These are phyloP conservation scores for Solanum neorickii DNA, from an alignment of 257 asterid species.

Conservation along the genomic window DNA sequence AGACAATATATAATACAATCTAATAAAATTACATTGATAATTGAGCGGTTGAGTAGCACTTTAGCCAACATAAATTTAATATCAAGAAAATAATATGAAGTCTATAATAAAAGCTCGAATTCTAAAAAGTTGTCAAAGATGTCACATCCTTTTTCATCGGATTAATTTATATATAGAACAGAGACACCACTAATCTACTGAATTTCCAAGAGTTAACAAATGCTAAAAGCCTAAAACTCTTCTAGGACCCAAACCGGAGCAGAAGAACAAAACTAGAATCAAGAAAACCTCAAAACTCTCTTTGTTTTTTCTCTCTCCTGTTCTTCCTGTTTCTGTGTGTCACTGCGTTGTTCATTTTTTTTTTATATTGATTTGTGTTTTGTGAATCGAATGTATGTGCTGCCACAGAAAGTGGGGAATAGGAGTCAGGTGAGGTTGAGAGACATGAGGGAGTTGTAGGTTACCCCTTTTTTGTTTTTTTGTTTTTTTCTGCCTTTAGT, in stretches of 20 bases:
- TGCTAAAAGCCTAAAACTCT: background rate
- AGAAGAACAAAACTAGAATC: background rate
- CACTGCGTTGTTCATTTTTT: background rate
- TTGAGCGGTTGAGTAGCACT: background rate
- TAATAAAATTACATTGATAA: background rate
- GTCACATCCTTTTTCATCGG: background rate
- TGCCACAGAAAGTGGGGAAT: background rate
- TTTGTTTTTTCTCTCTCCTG: background rate
- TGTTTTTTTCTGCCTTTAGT: background rate
- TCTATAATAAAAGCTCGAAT: background rate
- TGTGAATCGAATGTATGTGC: background rate
- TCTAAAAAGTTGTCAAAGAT: background rate
- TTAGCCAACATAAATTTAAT: background rate
- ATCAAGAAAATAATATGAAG: background rate
- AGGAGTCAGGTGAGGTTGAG: background rate
- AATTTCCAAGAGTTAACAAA: background rate
- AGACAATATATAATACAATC: background rate
- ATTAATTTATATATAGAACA: no score
- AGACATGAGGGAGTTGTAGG: background rate
- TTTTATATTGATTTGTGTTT: background rate
- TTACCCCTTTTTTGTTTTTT: background rate
- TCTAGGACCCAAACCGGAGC: background rate
- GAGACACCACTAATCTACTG: background rate
- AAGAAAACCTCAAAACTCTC: background rate
- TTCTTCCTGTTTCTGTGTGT: background rate